Evolutionary conservation across 306 rosid species (phyloP), one percentile per base, ranked within the genome.

Genomic region (Inga laurina): DNA sequence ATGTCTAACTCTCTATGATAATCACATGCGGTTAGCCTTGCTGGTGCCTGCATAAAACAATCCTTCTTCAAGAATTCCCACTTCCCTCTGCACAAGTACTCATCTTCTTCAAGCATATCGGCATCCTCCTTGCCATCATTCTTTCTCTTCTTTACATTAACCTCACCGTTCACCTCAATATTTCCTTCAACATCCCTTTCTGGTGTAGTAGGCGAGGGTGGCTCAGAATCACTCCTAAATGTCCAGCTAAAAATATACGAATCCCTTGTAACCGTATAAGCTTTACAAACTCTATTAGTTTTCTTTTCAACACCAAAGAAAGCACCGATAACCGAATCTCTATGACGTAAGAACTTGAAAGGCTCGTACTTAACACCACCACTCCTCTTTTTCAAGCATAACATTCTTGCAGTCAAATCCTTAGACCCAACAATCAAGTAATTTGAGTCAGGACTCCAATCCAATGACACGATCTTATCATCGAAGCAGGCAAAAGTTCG

Each of bases 21-120:
- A 89, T 96, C 98, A 71, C 99, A 92, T 0, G 97, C 90, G 0
- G 98, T 85, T 74, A 91, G 51, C 86, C 84, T 96, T 0, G 92
- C 89, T 0, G 86, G 87, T 1, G 90, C 86, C 90, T 94, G 98
- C 48, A 54, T 56, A 76, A 94, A 91, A 78, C 67, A 48, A 62
- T 96, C 97, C 89, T 94, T 96, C 92, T 94, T 94, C 85, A 84
- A 82, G 75, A 96, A 83, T 83, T 87, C 84, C 98, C 99, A 96
- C 80, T 92, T 96, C 82, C 87, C 94, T 78, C 81, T 82, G 67
- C 64, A 66, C 86, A 96, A 85, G 54, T 91, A 96, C 65, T 80
- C 91, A 7, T 75, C 88, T 14, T 90, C 94, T 39, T 81, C 84
- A 74, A 75, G 82, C 86, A 79, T 64, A 15, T 83, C 72, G 18